These are phyloP conservation scores for Cantharellus cinnabarinus DNA, from an alignment of 768 basidiomycete genomes.

Conservation along the genomic window DNA sequence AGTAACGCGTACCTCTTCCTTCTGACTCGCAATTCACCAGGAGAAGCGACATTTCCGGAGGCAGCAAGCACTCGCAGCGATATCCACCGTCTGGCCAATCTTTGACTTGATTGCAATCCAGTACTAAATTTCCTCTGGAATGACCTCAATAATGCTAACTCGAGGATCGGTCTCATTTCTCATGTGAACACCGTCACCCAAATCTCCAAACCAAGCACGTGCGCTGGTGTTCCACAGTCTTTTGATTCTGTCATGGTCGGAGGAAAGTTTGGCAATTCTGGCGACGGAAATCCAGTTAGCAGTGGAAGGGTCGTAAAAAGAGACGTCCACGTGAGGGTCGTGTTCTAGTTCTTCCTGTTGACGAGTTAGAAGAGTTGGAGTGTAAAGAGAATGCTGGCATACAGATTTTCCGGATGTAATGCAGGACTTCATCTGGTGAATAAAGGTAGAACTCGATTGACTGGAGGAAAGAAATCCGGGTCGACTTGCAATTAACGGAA, in stretches of 20 bases:
- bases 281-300: conserved; percentile 69
- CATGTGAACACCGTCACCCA: conserved; percentile 67
- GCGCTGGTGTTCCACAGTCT: conserved; percentile 20
- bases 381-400: background rate
- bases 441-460: background rate
- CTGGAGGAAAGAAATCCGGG: too few relatives aligned
- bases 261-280: conserved; percentile 20
- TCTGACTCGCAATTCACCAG: conserved; percentile 57
- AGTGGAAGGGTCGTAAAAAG: conserved; percentile 45
- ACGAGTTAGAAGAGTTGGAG: background rate
- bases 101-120: conserved; percentile 47
- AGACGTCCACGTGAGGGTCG: conserved; percentile 61
- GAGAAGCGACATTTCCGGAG: conserved; percentile 38
- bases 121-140: conserved; percentile 63
- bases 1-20: conserved; percentile 37
- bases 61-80: conserved; percentile 32
- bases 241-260: conserved; percentile 4
- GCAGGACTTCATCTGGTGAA: conserved; percentile 7
- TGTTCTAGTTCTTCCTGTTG: conserved; percentile 39
- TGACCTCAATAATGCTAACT: conserved; percentile 55
- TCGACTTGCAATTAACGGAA: conserved; percentile 21
- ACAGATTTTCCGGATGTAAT: conserved; percentile 43
- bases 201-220: conserved; percentile 60
- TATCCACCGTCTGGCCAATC: conserved; percentile 38
- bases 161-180: conserved; percentile 67